Conservation (phyloP, 108 stramenopile genomes). For the Fistulifera pelliculosa region DNA sequence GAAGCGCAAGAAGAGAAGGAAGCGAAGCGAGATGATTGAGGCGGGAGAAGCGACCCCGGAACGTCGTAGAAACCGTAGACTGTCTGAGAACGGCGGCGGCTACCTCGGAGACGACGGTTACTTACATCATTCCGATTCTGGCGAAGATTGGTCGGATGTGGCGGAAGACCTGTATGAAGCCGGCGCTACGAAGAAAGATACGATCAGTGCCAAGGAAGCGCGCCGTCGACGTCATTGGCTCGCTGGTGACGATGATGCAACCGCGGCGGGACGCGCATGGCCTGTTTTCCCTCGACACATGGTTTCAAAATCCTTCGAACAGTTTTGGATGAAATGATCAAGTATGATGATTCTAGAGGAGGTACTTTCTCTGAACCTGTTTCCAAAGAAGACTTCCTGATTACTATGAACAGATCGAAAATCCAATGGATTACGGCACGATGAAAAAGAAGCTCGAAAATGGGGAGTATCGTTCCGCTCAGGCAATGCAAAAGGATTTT, state of each 20-base stretch:
- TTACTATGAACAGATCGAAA: conserved; percentile 74
- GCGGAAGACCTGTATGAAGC: conserved; percentile 42
- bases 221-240: conserved; percentile 75
- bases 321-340: conserved; percentile 64
- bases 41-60: conserved; percentile 7
- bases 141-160: conserved; percentile 77
- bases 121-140: conserved; percentile 67
- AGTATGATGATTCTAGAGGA: conserved; percentile 52
- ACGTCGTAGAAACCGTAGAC: conserved; percentile 6
- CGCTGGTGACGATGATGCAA: conserved; percentile 59
- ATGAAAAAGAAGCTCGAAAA: conserved; percentile 75
- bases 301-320: conserved; percentile 53
- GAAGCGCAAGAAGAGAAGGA: conserved; percentile 41
- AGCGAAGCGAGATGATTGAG: conserved; percentile 21
- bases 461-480: conserved; percentile 79
- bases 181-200: conserved; percentile 31
- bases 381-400: conserved; percentile 75
- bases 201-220: conserved; percentile 67
- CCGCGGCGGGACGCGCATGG: conserved; percentile 74
- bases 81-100: conserved; percentile 12
- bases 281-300: conserved; percentile 68
- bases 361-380: conserved; percentile 78
- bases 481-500: conserved; percentile 85
- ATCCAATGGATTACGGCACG: conserved; percentile 81
- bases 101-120: conserved; percentile 61